Conservation (phyloP, 495 filamentous ascomycete genomes). For the Cercophora sp. region DNA sequence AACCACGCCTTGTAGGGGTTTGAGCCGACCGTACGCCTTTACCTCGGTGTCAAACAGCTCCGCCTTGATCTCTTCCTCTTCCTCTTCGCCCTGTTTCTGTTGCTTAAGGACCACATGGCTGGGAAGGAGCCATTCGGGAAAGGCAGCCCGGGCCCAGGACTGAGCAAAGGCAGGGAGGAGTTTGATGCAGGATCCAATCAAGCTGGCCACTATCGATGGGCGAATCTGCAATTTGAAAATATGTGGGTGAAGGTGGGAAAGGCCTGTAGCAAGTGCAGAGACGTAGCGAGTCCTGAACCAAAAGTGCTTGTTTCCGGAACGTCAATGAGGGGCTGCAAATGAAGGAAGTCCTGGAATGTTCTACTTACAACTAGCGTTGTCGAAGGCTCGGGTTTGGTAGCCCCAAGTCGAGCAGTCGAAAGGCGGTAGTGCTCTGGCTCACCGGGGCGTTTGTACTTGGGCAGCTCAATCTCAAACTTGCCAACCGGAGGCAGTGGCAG, state of each 20-base stretch:
- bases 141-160: not conserved
- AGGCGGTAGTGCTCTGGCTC: constrained; percentile 10
- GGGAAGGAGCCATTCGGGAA: constrained; percentile 5
- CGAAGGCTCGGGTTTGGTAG: not conserved
- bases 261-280: not conserved
- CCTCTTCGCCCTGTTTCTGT: constrained; percentile 5
- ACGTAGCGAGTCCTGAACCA: constrained; percentile 12
- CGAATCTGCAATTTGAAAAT: not conserved
- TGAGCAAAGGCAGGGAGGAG: constrained; percentile 7
- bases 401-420: constrained; percentile 6
- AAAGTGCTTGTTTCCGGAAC: not conserved
- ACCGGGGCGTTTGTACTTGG: not conserved
- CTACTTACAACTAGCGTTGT: not conserved
- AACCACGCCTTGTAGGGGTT: constrained; percentile 9
- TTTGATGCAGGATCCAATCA: not conserved
- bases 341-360: not conserved
- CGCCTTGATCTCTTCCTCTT: not conserved
- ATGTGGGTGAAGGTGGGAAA: not conserved
- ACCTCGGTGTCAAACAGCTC: constrained; percentile 7
- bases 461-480: not conserved
- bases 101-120: not conserved
- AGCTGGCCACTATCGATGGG: not conserved
- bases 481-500: not conserved
- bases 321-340: not conserved
- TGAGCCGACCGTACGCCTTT: constrained; percentile 1